These are phyloP conservation scores for Syzygium malaccense DNA, from an alignment of 441 rosid species.

Conservation along the genomic window DNA sequence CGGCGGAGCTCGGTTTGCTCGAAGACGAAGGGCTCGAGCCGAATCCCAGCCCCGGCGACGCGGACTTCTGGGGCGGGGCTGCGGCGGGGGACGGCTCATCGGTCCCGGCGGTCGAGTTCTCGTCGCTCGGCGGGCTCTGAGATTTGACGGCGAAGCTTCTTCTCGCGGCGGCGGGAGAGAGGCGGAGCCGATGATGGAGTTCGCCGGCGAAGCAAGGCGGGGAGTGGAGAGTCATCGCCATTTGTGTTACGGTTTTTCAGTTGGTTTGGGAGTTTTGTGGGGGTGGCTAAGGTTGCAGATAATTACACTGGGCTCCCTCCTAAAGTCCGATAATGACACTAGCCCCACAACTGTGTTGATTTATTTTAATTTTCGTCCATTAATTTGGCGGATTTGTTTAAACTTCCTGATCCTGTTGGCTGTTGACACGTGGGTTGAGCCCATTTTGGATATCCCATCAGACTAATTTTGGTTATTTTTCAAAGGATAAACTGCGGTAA, in stretches of 20 bases:
- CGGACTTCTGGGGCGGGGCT: slow-evolving; percentile 31
- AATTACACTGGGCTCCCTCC: background rate
- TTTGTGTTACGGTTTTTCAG: slow-evolving; percentile 31
- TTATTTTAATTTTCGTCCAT: background rate
- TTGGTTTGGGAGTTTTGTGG: background rate
- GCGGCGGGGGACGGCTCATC: slow-evolving; percentile 26
- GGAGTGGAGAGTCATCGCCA: slow-evolving; percentile 62
- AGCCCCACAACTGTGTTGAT: background rate
- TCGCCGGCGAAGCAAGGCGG: slow-evolving; percentile 19
- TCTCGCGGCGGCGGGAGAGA: slow-evolving; percentile 12
- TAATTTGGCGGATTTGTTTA: background rate
- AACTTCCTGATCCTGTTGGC: background rate
- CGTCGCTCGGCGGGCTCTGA: slow-evolving; percentile 5
- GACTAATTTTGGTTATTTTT: background rate
- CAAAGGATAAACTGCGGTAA: background rate
- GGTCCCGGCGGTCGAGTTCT: slow-evolving; percentile 23
- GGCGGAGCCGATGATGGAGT: slow-evolving; percentile 21
- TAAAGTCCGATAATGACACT: background rate
- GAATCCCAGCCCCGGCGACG: slow-evolving; percentile 50
- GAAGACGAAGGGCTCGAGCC: slow-evolving; percentile 32
- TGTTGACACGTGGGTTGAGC: background rate
- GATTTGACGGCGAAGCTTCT: slow-evolving; percentile 27
- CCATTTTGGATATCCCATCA: background rate
- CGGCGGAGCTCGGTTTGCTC: background rate
- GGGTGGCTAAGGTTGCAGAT: background rate